Base-by-base conservation (phyloP, 352 stramenopile species). In the Globisporangium okanoganense region DNA sequence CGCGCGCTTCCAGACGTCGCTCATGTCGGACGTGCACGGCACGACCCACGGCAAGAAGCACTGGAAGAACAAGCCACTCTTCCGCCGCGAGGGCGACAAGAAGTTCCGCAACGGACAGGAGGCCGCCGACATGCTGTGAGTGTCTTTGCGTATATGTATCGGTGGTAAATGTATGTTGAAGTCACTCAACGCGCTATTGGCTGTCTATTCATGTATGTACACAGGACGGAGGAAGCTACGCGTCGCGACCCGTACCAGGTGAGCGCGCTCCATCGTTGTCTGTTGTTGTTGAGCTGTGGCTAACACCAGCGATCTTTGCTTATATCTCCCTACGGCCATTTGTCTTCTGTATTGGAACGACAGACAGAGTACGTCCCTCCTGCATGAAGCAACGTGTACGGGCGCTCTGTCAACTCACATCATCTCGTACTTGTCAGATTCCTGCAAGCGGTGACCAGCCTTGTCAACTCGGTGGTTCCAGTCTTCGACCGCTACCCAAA, bases 41-140 rank as follows among this genome's bases (percentile, higher is more conserved):
- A 95, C 85, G 41, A 92, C 78, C 6, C 85, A 95, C 72, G 85
- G 85, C 72, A 91, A 92, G 70, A 95, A 95, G 69, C 81, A 92
- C 58, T 99, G 95, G 95, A 92, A 96, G 65, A 98, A 98, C 82
- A 98, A 98, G 71, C 96, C 96, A 36, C 84, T 99, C 8, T 98
- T 98, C 76, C 90, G 95, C 49, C 93, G 95, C 62, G 92, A 97
- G 56, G 95, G 96, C 55, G 96, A 98, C 77, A 97, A 98, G 61
- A 82, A 87, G 43, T 97, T 99, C 81, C 96, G 97, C 67, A 98
- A 97, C 36, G 96, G 96, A 20, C 81, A 96, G 48, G 95, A 99
- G 67, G 96, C 96, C 36, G 92, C 93, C 51, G 93, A 98, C 53
- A 96, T 99, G 71, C 85, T 99, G 53, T 84, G 47, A 47, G 75